Evolutionary conservation across 306 rosid species (phyloP).

Genomic region (Vigna radiata): DNA sequence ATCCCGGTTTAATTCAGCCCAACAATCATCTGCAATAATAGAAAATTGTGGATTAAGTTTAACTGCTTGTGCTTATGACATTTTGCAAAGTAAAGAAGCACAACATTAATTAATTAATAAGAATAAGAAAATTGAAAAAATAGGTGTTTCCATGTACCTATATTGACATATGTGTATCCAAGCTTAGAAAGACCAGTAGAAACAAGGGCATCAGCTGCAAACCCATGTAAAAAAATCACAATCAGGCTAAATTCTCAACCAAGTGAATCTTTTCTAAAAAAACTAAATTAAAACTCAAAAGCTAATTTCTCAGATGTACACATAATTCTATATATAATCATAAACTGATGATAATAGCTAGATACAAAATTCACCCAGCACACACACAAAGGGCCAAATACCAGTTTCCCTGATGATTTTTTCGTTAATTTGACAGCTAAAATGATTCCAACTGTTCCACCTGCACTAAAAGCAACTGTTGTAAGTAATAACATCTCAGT

Average conservation of each 20-base stretch:
- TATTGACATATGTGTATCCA: constrained; percentile 86
- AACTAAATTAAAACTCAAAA: not conserved
- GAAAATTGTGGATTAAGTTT: constrained; percentile 6
- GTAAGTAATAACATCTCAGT: constrained; percentile 21
- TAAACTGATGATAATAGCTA: not conserved
- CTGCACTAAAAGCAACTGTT: constrained; percentile 46
- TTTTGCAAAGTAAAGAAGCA: constrained; percentile 6
- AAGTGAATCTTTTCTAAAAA: not conserved
- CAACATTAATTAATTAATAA: not conserved
- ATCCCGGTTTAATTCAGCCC: constrained; percentile 92
- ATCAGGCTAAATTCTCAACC: constrained; percentile 22
- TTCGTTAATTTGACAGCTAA: constrained; percentile 74
- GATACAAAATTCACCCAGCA: constrained; percentile 25
- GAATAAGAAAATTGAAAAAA: not conserved
- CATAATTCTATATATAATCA: constrained; percentile 1
- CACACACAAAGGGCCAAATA: constrained; percentile 32
- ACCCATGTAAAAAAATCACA: constrained; percentile 29
- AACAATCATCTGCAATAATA: constrained; percentile 81
- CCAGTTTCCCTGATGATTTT: constrained; percentile 78
- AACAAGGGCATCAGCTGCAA: constrained; percentile 90
- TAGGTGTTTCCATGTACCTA: constrained; percentile 56
- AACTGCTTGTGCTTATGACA: constrained; percentile 12
- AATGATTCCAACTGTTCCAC: constrained; percentile 99
- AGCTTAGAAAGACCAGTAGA: constrained; percentile 88
- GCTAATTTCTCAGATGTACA: not conserved